These are phyloP conservation scores for Aristolochia fimbriata DNA, from an alignment of 164 flowering plant genomes.

Conservation along the genomic window DNA sequence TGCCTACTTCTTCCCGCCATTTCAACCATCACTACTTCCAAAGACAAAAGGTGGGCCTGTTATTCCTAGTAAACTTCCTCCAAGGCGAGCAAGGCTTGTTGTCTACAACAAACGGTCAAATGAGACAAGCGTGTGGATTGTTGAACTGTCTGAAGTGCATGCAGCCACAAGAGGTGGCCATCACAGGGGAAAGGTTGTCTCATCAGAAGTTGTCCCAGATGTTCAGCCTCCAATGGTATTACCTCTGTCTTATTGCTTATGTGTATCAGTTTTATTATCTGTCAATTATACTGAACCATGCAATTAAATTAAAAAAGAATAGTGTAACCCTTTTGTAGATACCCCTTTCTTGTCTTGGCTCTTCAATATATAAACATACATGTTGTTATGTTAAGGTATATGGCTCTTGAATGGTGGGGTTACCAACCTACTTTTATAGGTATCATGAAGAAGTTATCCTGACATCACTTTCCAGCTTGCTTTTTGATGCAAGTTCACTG, in stretches of 20 bases:
- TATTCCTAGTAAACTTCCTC: constrained; percentile 77
- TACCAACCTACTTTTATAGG: too few relatives aligned
- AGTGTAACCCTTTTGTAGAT: too few relatives aligned
- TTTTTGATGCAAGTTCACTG: too few relatives aligned
- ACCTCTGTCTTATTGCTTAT: background rate
- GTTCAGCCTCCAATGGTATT: constrained; percentile 95
- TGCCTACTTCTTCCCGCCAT: constrained; percentile 96
- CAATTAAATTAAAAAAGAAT: too few relatives aligned
- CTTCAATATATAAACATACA: too few relatives aligned
- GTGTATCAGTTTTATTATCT: background rate
- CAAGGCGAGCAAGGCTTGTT: constrained; percentile 74
- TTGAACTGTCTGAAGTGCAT: constrained; percentile 79
- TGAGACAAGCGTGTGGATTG: constrained; percentile 80
- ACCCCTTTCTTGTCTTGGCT: too few relatives aligned
- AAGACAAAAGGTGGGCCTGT: constrained; percentile 77
- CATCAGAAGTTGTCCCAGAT: constrained; percentile 70
- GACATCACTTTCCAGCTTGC: too few relatives aligned
- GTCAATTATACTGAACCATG: background rate
- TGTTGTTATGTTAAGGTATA: too few relatives aligned
- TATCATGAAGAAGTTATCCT: too few relatives aligned
- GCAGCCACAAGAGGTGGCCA: constrained; percentile 94
- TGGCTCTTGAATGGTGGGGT: too few relatives aligned
- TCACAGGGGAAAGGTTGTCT: constrained; percentile 84
- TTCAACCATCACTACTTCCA: constrained; percentile 79
- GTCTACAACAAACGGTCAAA: constrained; percentile 76